phyloP scores from a whole-genome alignment of 2,329 filamentous ascomycete species.

The Purpureocillium lavendulum region DNA sequence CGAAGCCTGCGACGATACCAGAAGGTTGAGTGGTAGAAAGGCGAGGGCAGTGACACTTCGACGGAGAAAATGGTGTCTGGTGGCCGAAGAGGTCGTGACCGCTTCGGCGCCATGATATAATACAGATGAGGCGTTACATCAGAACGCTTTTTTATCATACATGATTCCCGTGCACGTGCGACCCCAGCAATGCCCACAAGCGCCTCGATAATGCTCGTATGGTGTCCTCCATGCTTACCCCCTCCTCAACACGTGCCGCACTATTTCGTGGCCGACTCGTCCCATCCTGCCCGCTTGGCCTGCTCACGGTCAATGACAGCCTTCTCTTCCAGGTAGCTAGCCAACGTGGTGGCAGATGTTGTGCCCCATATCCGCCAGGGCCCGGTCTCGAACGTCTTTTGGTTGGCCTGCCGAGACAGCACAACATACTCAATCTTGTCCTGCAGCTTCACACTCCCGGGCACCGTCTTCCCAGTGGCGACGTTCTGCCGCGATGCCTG shows the following conservation, averaged over 20 bases:
- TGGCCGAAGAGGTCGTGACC: too few species aligned
- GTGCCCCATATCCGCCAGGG: conserved; percentile 62
- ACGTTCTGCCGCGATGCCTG: conserved; percentile 34
- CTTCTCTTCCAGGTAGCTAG: conserved; percentile 28
- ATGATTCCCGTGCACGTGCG: too few species aligned
- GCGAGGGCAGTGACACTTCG: too few species aligned
- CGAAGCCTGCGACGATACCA: too few species aligned
- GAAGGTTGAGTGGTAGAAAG: too few species aligned
- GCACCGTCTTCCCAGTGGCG: conserved; percentile 28
- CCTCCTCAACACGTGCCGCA: not conserved
- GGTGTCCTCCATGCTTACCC: too few species aligned
- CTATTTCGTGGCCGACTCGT: conserved; percentile 7
- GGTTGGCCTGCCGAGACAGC: conserved; percentile 40
- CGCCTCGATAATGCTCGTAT: too few species aligned
- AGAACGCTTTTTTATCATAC: too few species aligned
- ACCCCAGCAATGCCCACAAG: too few species aligned
- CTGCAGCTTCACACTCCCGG: conserved; percentile 40
- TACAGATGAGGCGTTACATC: too few species aligned
- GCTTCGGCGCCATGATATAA: too few species aligned
- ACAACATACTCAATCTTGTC: conserved; percentile 58
- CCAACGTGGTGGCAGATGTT: conserved; percentile 41
- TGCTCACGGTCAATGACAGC: conserved; percentile 23
- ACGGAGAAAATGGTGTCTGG: too few species aligned
- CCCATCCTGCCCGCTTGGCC: conserved; percentile 23
- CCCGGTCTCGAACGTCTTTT: conserved; percentile 34